Evolutionary conservation across 2,329 filamentous ascomycete species (phyloP).

Genomic region (Thelonectria olida): DNA sequence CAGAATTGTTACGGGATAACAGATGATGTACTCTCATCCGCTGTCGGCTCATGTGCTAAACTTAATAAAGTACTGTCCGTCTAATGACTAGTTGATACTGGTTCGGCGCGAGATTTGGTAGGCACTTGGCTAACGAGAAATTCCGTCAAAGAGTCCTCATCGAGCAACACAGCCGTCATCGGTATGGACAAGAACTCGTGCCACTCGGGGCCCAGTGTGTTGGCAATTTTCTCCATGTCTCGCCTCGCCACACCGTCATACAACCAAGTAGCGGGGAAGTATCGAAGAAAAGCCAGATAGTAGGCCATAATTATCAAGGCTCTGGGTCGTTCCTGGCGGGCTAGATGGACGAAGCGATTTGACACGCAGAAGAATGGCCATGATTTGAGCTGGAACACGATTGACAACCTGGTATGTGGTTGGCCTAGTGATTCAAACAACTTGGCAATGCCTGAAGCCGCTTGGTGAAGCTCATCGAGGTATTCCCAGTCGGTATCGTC

Average conservation of each 20-base stretch:
- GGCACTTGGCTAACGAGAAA: background rate
- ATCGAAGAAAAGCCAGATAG: background rate
- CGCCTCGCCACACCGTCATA: background rate
- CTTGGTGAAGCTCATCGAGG: too few relatives aligned
- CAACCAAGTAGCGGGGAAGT: background rate
- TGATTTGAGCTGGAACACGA: background rate
- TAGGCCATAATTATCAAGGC: background rate
- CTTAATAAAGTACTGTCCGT: too few relatives aligned
- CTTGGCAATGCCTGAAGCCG: too few relatives aligned
- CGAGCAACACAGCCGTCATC: background rate
- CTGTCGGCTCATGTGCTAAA: too few relatives aligned
- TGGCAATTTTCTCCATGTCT: background rate
- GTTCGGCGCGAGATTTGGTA: too few relatives aligned
- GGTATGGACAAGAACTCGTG: background rate
- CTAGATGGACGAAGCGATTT: background rate
- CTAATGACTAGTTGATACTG: too few relatives aligned
- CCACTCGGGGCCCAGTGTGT: background rate
- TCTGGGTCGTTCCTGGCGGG: background rate
- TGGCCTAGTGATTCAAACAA: too few relatives aligned
- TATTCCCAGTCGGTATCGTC: too few relatives aligned
- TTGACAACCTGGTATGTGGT: too few relatives aligned
- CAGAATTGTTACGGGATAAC: too few relatives aligned
- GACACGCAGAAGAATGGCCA: background rate
- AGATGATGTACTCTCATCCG: too few relatives aligned
- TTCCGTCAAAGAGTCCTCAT: background rate